phyloP scores from a whole-genome alignment of 192 early-diverging fungal genomes.

The Phlyctochytrium planicorne region DNA sequence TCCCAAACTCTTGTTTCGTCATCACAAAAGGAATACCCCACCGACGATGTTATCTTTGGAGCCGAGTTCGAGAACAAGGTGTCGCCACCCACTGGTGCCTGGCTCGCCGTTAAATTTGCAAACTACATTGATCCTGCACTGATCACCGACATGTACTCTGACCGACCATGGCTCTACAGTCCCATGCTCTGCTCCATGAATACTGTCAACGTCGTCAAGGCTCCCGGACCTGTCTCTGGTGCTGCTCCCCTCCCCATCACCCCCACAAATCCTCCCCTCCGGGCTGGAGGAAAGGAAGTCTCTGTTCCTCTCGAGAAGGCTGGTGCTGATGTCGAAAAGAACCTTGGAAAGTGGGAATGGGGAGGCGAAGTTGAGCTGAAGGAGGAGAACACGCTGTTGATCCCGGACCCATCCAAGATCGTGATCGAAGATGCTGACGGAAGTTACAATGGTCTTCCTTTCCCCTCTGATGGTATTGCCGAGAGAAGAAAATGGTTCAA shows the following conservation, averaged over 20 bases:
- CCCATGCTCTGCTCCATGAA: constrained; percentile 78
- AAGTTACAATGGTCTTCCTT: constrained; percentile 42
- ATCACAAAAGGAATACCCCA: constrained; percentile 43
- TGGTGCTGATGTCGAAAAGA: constrained; percentile 13
- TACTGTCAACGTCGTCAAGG: constrained; percentile 53
- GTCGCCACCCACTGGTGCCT: constrained; percentile 64
- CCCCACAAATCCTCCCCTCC: constrained; percentile 11
- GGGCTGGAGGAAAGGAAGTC: background rate
- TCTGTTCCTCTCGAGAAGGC: constrained; percentile 3
- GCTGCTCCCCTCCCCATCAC: constrained; percentile 18
- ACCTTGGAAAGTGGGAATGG: constrained; percentile 40
- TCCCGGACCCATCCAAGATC: constrained; percentile 19
- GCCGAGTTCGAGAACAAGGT: constrained; percentile 72
- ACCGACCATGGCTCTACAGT: constrained; percentile 70
- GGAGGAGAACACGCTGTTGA: constrained; percentile 39
- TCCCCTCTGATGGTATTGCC: constrained; percentile 36
- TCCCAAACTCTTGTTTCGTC: background rate
- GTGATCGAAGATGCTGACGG: constrained; percentile 23
- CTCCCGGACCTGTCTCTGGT: constrained; percentile 11
- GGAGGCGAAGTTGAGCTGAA: constrained; percentile 29
- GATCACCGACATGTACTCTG: constrained; percentile 65
- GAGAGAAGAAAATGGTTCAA: constrained; percentile 59
- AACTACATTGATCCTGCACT: constrained; percentile 76
- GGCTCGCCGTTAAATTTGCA: constrained; percentile 71
- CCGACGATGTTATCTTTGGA: constrained; percentile 74